Percentiles rank a stretch among this genome's conserved stretches.
Evolutionary conservation across 306 rosid species (phyloP).

Genomic region (Luffa aegyptiaca): DNA sequence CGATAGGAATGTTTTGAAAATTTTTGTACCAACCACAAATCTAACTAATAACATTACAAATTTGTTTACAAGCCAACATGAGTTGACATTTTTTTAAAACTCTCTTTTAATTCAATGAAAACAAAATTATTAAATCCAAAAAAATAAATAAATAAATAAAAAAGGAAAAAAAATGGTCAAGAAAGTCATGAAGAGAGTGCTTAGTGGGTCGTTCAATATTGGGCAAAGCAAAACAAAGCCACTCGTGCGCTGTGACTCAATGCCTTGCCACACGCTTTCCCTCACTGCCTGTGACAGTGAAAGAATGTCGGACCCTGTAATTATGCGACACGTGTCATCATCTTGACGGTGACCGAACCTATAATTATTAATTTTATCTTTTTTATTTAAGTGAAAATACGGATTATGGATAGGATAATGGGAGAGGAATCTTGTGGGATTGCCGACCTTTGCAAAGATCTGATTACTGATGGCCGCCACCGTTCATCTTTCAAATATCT

Average conservation of each 20-base stretch:
- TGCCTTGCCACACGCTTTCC: not conserved
- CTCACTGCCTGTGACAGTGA: not conserved
- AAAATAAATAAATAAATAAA: too few relatives aligned
- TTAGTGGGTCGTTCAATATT: not conserved
- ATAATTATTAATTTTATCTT: too few relatives aligned
- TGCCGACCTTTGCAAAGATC: not conserved
- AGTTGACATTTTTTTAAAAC: not conserved
- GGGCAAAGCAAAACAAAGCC: not conserved
- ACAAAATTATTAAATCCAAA: not conserved
- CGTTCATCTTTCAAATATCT: not conserved
- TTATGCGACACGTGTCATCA: not conserved
- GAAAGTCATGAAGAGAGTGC: conserved; percentile 1
- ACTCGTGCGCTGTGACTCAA: not conserved
- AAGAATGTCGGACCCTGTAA: not conserved
- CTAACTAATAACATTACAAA: too few relatives aligned
- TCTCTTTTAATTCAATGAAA: not conserved
- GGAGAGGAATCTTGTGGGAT: not conserved
- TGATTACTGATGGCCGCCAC: not conserved
- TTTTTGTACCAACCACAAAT: not conserved
- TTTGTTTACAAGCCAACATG: not conserved
- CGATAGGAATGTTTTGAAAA: not conserved
- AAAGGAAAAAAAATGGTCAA: not conserved
- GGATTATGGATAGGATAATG: conserved; percentile 2
- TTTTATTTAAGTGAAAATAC: not conserved
- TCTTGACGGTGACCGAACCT: not conserved